These are phyloP conservation scores for Botrytis byssoidea DNA, from an alignment of 2,329 filamentous ascomycete genomes.

Conservation along the genomic window DNA sequence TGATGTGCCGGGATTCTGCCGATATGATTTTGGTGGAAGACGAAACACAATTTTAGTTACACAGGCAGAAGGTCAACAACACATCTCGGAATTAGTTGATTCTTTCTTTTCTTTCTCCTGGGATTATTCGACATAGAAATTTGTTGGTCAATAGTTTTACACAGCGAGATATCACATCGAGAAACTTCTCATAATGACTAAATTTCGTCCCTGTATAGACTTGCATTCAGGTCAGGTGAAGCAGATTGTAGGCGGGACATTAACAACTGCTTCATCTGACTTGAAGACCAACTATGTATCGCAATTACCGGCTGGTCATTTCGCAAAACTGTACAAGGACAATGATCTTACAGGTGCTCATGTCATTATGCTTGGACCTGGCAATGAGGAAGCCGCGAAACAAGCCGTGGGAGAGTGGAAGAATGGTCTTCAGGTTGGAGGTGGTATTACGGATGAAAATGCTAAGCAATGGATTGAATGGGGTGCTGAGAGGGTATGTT, in stretches of 20 bases:
- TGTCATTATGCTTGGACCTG: slow-evolving; percentile 93
- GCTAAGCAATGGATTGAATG: slow-evolving; percentile 81
- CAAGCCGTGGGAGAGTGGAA: slow-evolving; percentile 80
- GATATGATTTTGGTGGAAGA: slow-evolving; percentile 9
- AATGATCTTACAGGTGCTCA: slow-evolving; percentile 76
- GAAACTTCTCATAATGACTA: slow-evolving; percentile 64
- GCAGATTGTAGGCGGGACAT: slow-evolving; percentile 94
- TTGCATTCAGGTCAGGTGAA: slow-evolving; percentile 97
- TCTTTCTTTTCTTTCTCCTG: background rate
- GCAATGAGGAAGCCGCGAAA: slow-evolving; percentile 76
- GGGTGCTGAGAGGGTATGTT: slow-evolving; percentile 80
- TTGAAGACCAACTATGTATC: slow-evolving; percentile 94
- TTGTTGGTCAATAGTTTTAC: background rate
- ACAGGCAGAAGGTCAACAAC: background rate
- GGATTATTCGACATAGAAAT: background rate
- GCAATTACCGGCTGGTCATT: slow-evolving; percentile 75
- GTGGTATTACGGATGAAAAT: slow-evolving; percentile 87
- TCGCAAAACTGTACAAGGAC: slow-evolving; percentile 76
- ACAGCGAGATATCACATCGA: background rate
- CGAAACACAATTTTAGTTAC: slow-evolving; percentile 2
- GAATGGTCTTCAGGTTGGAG: slow-evolving; percentile 79
- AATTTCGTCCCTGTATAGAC: slow-evolving; percentile 95
- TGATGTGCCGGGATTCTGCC: slow-evolving; percentile 12
- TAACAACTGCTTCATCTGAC: slow-evolving; percentile 63
- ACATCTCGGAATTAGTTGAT: background rate